Base-by-base conservation (phyloP, 208 protist genomes). In the Leishmania gerbilli region DNA sequence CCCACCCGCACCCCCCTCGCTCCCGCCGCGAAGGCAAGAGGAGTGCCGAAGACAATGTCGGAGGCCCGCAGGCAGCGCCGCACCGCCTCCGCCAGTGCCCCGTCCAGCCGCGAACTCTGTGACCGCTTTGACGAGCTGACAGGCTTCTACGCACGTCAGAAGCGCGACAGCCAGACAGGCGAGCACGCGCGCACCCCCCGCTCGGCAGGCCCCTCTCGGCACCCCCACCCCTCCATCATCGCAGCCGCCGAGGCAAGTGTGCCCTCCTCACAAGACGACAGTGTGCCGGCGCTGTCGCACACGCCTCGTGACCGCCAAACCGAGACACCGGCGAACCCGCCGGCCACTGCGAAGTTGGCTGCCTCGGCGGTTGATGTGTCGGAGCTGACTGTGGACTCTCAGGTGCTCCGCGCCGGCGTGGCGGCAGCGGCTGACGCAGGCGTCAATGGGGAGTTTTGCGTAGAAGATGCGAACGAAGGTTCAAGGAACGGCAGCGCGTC, bases 121-220 rank as follows among this genome's bases (percentile, higher is more conserved):
- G 87, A 86, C 45, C 90, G 93, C 71, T 93, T 95, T 74, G 72
- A 89, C 72, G 87, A 87, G 42, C 90, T 97, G 31, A 83, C 87
- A 11, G 93, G 89, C 37, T 95, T 89, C 77, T 95, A 94, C 75
- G 88, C 87, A 53, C 67, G 80, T 11, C 83, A 87, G 45, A 87
- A 87, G 67, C 84, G 83, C 72, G 74, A 88, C 65, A 71, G 56
- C 6, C 51, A 76, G 9, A 42, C 60, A n/a, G 47, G 69, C 71
- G 77, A 81, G 37, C 80, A 82, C 74, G 37, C 76, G 11, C 77
- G 82, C 80, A 84, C 80, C 21, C 82, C 81, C 3, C 82, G 76
- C 71, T 40, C 49, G 1, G 45, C 8, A 0, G 65, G 67, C 21
- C 2, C 65, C 27, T 56, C 56, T 72, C 45, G 56, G 24, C 76